Conservation (phyloP, 331 rosid species). For the Malus hybrid region DNA sequence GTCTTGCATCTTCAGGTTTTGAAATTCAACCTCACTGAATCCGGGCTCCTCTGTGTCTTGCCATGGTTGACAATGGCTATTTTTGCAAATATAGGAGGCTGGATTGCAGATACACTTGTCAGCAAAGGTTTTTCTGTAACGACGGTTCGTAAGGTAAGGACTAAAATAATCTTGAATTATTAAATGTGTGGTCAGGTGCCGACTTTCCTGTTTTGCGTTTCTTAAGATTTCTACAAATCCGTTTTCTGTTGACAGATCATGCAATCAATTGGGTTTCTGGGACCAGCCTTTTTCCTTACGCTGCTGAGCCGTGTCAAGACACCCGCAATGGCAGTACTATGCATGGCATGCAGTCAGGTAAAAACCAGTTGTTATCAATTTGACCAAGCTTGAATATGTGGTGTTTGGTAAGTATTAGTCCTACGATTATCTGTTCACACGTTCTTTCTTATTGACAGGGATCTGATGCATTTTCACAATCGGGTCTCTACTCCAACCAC, state of each 20-base stretch:
- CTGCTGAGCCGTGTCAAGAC: constrained; percentile 71
- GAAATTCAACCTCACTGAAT: constrained; percentile 94
- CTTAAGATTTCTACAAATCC: not conserved
- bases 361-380: not conserved
- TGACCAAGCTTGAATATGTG: no score
- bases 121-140: constrained; percentile 85
- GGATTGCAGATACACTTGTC: constrained; percentile 97
- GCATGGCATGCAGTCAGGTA: constrained; percentile 99
- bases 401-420: not conserved
- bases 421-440: not conserved
- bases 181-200: constrained; percentile 8
- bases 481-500: constrained; percentile 89
- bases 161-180: not conserved
- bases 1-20: constrained; percentile 51
- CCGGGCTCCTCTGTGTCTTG: constrained; percentile 87
- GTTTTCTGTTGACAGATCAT: constrained; percentile 58
- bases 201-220: not conserved
- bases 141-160: constrained; percentile 75
- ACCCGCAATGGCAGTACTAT: constrained; percentile 78
- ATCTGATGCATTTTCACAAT: constrained; percentile 91
- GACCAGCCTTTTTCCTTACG: constrained; percentile 86
- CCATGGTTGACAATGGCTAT: constrained; percentile 99
- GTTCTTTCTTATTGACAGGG: constrained; percentile 27
- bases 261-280: constrained; percentile 90
- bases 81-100: constrained; percentile 93